Evolutionary conservation across 2,329 filamentous ascomycete species (phyloP).

Genomic region (Cladosporium phlei): DNA sequence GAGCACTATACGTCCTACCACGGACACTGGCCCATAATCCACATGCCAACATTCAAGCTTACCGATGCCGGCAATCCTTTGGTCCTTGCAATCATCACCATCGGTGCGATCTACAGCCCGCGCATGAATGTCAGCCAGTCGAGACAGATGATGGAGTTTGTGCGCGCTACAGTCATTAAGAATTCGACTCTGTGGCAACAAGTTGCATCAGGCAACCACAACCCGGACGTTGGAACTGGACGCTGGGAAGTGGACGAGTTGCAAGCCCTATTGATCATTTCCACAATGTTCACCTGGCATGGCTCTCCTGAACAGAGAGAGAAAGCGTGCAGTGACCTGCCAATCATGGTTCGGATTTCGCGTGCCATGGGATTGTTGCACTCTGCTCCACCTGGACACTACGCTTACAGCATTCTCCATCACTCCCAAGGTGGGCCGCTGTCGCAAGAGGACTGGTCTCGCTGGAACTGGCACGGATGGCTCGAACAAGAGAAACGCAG

Average conservation of each 20-base stretch:
- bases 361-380: conserved; percentile 55
- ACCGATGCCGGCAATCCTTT: conserved; percentile 62
- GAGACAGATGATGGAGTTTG: conserved; percentile 63
- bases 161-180: conserved; percentile 55
- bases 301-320: conserved; percentile 63
- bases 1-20: conserved; percentile 68
- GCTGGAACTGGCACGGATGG: conserved; percentile 64
- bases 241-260: conserved; percentile 57
- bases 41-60: conserved; percentile 66
- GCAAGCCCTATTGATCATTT: conserved; percentile 60
- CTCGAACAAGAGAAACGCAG: conserved; percentile 66
- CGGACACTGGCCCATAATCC: conserved; percentile 67
- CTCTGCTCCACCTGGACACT: conserved; percentile 45
- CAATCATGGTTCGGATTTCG: conserved; percentile 53
- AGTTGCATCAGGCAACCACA: conserved; percentile 34
- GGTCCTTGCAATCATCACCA: conserved; percentile 64
- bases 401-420: conserved; percentile 57
- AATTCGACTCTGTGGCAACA: conserved; percentile 50
- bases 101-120: conserved; percentile 71
- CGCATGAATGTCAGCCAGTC: conserved; percentile 56
- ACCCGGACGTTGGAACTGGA: conserved; percentile 35
- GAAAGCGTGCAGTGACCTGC: conserved; percentile 56
- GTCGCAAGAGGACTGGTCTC: conserved; percentile 44
- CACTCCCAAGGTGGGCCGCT: conserved; percentile 47
- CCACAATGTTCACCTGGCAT: conserved; percentile 64